Percentiles rank a stretch among this genome's conserved stretches.
Evolutionary conservation across 2,329 filamentous ascomycete genomes (phyloP).

Genomic region (Neofusicoccum ribis): DNA sequence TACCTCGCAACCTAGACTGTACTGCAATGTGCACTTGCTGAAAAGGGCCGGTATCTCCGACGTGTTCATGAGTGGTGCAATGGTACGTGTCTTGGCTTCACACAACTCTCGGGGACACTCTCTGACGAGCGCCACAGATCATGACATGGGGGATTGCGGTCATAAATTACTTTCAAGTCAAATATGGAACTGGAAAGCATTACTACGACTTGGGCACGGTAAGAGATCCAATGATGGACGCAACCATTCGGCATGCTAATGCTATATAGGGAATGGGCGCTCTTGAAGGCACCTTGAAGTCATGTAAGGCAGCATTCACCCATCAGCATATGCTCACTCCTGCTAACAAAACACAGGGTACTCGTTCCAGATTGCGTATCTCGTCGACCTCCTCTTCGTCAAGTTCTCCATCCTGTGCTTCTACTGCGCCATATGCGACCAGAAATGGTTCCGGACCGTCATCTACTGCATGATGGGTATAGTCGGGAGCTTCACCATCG

Average conservation of each 20-base stretch:
- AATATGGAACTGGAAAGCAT: conserved; percentile 30
- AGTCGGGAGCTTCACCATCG: conserved; percentile 34
- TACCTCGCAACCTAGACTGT: neutral
- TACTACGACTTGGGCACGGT: conserved; percentile 21
- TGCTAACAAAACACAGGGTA: conserved; percentile 23
- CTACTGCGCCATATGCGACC: conserved; percentile 37
- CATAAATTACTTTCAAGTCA: conserved; percentile 38
- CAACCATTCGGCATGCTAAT: neutral
- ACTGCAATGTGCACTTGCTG: conserved; percentile 14
- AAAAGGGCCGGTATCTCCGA: conserved; percentile 15
- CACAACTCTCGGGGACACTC: neutral
- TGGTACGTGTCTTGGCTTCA: neutral
- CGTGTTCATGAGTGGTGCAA: neutral
- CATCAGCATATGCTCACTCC: too few species aligned
- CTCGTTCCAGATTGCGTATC: conserved; percentile 32
- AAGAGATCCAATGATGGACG: neutral
- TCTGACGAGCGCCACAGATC: conserved; percentile 25
- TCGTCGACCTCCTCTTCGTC: conserved; percentile 31
- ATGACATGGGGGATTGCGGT: conserved; percentile 38
- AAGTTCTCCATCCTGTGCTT: conserved; percentile 38
- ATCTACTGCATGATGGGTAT: conserved; percentile 33
- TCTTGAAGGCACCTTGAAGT: conserved; percentile 22
- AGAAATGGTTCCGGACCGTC: conserved; percentile 32
- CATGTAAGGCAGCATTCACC: conserved; percentile 14
- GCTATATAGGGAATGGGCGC: neutral